Conservation (phyloP, 2,329 filamentous ascomycete genomes). For the Passalora sequoiae region DNA sequence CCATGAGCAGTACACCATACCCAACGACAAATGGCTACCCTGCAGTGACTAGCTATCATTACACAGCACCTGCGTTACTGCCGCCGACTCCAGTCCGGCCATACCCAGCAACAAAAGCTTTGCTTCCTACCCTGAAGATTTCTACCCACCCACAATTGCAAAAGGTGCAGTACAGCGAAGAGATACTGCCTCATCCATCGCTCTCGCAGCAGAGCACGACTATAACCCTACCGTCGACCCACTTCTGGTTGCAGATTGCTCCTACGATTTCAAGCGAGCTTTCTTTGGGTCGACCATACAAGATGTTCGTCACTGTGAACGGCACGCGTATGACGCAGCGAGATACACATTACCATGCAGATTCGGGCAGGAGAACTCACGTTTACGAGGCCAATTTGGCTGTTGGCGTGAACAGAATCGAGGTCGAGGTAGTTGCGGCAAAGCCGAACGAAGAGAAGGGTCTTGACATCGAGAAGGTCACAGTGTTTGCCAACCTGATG, state of each 20-base stretch:
- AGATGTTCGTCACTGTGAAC: constrained; percentile 69
- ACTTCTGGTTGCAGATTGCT: constrained; percentile 66
- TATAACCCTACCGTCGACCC: constrained; percentile 61
- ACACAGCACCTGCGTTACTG: constrained; percentile 36
- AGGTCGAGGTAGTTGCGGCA: constrained; percentile 67
- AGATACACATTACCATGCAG: constrained; percentile 42
- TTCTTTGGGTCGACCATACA: constrained; percentile 65
- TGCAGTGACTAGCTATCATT: constrained; percentile 28
- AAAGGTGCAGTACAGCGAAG: constrained; percentile 57
- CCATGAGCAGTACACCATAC: constrained; percentile 28
- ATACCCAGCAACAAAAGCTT: constrained; percentile 50
- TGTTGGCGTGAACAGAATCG: constrained; percentile 69
- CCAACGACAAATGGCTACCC: constrained; percentile 11
- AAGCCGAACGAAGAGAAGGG: constrained; percentile 37
- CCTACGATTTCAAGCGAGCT: constrained; percentile 55
- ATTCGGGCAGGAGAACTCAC: constrained; percentile 48
- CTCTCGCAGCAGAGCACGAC: constrained; percentile 68
- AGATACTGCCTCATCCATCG: constrained; percentile 60
- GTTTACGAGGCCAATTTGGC: constrained; percentile 69
- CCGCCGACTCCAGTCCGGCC: constrained; percentile 25
- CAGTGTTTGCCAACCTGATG: constrained; percentile 67
- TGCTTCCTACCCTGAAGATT: constrained; percentile 62
- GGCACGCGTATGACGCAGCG: constrained; percentile 52
- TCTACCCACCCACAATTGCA: constrained; percentile 61
- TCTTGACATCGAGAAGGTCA: constrained; percentile 71